Base-by-base conservation (phyloP, 78 protist genomes). In the Dictyostelium firmibasis region DNA sequence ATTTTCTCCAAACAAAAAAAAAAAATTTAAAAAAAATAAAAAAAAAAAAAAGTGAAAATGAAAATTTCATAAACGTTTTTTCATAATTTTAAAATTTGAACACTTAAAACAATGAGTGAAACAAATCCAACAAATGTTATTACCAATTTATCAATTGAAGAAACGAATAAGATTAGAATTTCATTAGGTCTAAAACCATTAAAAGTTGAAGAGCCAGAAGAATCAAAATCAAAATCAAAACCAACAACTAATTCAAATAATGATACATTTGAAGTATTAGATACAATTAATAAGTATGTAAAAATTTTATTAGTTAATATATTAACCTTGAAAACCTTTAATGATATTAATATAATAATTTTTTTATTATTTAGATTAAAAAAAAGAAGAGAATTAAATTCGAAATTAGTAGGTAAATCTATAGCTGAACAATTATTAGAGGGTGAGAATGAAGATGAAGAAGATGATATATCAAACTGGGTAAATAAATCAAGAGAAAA, bases 171-270 rank as follows among this genome's bases (percentile, higher is more conserved):
- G 74, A 88, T 88, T 64, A 88, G 93, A 67, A 23, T 44, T 27
- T 88, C 93, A 14, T 31, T 88, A 31, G 93, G 93, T 88, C 44
- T 88, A 44, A 79, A 88, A 88, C 93, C 93, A 62, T 88, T 88
- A 76, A 86, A 53, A 16, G 23, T 85, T 4, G 84, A 86, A 35
- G 36, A 33, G 20, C 50, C 81, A 10, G 41, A 43, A 77, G 60
- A 25, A 9, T n/a, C n/a, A n/a, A n/a, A n/a, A n/a, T 14, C 29
- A 29, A 78, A 76, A 87, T 78, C 85, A 62, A 60, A 77, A 75
- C 53, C 20, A 27, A 0, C 53, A 36, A 50, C 50, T 11, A 25
- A 25, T n/a, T n/a, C 14, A 50, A 50, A 33, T 50, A 57, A 57
- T 16, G 20, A 77, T n/a, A 41, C 64, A 20, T 77, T 33, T 11